Base-by-base conservation (phyloP, 441 rosid species). In the Populus hybrid region DNA sequence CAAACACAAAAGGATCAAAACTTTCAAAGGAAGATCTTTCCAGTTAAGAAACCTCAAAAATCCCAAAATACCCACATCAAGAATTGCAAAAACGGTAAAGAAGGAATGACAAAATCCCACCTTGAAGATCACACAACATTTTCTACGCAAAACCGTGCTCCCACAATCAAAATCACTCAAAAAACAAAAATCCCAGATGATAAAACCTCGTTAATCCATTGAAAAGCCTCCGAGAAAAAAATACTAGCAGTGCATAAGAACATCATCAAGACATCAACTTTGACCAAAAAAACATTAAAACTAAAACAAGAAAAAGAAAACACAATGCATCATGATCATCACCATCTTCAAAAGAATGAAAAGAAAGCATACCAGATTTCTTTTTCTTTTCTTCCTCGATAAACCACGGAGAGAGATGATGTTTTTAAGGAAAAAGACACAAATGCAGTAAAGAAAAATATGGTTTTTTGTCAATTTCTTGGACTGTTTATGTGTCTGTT, bases 391-490 rank as follows among this genome's bases (percentile, higher is more conserved):
- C 38, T 53, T 76, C 64, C 66, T 35, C 45, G 16, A 21, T 31
- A 68, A 64, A 50, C 28, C 31, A 29, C 31, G 68, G 23, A 74
- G 16, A 76, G 74, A 66, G 76, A 79, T 31, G 40, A n/a, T 64
- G 63, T 20, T 40, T 40, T 65, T 38, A 65, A 69, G 38, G 38
- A 36, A 36, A 29, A 72, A 78, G 74, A 77, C 80, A 78, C 79
- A 80, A 83, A 86, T 29, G 77, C 73, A 76, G 85, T 76, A 79
- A 81, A 69, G 70, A 63, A 42, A 26, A 61, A 71, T 40, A 74
- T 74, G 74, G 77, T 64, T 77, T 56, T 65, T 69, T 63, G 59
- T 72, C 45, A 74, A 78, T 73, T 66, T 68, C 74, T 69, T 63
- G 40, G 75, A 21, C 79, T 74, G 74, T 67, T 76, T 65, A 76